Base-by-base conservation (phyloP, 2,329 filamentous ascomycete genomes). In the Aureobasidium sp. region DNA sequence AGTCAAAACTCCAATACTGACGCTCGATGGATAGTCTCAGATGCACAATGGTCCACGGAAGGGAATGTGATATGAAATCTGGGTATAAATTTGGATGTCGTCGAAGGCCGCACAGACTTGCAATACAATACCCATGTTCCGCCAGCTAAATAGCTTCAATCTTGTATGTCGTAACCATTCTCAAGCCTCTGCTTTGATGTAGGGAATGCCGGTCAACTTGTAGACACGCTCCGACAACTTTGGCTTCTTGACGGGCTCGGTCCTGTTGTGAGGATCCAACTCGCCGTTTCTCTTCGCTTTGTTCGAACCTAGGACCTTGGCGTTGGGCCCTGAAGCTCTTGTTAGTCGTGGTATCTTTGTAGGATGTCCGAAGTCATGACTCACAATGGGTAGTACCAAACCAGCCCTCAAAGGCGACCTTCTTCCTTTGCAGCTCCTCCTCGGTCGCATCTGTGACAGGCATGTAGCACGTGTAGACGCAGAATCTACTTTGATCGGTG, bases 201-300 rank as follows among this genome's bases (percentile, higher is more conserved):
- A 81, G 9, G 78, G 78, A 63, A 81, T 79, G 1, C 79, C 78
- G 1, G 78, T 81, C 59, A 81, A 66, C 66, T 74, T 78, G 66
- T 75, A 79, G 0, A 73, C 75, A 22, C 76, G 65, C 69, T 79
- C 77, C 60, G 69, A 69, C 31, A 80, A 64, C 27, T 70, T 62
- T 0, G 75, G 73, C 62, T 78, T 76, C 51, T 77, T 74, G 1
- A 76, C 64, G 0, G 78, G 77, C 64, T 70, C 68, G 14, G 70
- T 67, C 12, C 75, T 69, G 39, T 76, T 75, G 64, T 75, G 67
- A 14, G 69, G 68, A 52, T 73, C 70, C 1, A 68, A 68, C 51
- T 67, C 62, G 1, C 69, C 72, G 59, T 72, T 66, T 47, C 71
- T 67, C 62, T 70, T 69, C 4, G 72, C 71, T 12, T 68, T 59